A percentile compares a stretch with the other conserved stretches of the same genome.
Evolutionary conservation across 257 asterid genomes (phyloP).

Genomic region (Ballota nigra): DNA sequence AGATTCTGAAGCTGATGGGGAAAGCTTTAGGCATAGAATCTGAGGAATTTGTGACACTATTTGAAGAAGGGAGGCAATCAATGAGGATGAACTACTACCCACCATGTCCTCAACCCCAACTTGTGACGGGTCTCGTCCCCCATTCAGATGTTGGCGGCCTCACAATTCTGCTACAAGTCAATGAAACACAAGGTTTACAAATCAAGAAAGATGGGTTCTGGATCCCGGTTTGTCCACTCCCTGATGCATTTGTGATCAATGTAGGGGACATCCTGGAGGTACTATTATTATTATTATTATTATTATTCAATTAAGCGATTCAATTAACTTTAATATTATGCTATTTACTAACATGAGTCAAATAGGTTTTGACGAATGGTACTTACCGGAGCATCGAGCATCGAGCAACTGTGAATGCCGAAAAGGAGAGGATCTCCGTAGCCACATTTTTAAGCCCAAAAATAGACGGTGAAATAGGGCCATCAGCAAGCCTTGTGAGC

Average conservation of each 20-base stretch:
- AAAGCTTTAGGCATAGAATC: constrained; percentile 39
- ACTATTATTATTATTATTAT: no score
- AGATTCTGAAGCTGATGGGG: constrained; percentile 35
- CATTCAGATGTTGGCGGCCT: constrained; percentile 49
- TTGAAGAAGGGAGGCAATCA: constrained; percentile 35
- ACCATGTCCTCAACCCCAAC: constrained; percentile 55
- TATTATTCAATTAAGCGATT: no score
- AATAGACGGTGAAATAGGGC: no score
- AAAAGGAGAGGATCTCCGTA: no score
- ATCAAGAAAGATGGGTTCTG: no score
- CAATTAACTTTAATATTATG: no score
- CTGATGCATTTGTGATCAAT: constrained; percentile 50
- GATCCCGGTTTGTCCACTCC: no score
- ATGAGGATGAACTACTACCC: constrained; percentile 61
- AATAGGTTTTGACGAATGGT: background rate
- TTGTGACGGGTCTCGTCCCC: constrained; percentile 45
- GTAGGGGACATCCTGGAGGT: constrained; percentile 55
- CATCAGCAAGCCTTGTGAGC: no score
- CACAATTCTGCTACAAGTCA: no score
- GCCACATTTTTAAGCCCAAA: no score
- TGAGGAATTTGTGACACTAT: constrained; percentile 35
- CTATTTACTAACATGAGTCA: constrained; percentile 37
- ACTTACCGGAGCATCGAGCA: constrained; percentile 21
- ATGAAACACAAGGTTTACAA: no score
- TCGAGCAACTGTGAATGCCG: no score